Conservation (phyloP, 768 basidiomycete species). For the Leccinellum albellum region DNA sequence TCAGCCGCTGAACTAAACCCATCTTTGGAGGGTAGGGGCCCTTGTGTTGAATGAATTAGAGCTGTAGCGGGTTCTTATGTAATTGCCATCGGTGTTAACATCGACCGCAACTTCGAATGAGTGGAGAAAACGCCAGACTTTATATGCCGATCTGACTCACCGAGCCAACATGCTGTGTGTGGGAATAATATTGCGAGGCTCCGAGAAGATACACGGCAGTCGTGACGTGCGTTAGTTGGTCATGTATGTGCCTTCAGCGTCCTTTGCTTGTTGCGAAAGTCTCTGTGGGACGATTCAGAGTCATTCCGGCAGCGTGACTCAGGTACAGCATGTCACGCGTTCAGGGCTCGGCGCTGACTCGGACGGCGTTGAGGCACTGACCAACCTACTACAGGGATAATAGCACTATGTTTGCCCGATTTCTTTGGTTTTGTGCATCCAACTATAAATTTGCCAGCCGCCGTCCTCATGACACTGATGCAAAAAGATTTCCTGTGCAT, state of each 20-base stretch:
- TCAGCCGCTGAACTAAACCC: constrained; percentile 11
- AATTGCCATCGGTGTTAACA: constrained; percentile 17
- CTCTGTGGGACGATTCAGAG: background rate
- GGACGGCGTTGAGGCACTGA: too few relatives aligned
- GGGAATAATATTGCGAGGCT: constrained; percentile 17
- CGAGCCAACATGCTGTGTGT: constrained; percentile 28
- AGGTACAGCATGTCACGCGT: constrained; percentile 10
- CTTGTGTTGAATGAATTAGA: constrained; percentile 6
- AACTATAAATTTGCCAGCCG: background rate
- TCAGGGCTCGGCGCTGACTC: too few relatives aligned
- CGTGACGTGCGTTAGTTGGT: background rate
- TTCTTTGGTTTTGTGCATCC: background rate
- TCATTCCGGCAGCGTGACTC: background rate
- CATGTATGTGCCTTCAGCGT: background rate
- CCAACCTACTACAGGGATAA: background rate
- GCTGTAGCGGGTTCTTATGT: constrained; percentile 18
- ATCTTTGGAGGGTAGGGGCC: constrained; percentile 15
- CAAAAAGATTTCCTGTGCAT: constrained; percentile 3
- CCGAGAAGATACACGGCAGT: constrained; percentile 5
- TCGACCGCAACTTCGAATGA: constrained; percentile 17
- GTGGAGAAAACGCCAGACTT: constrained; percentile 24
- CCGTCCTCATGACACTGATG: background rate
- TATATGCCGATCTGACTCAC: constrained; percentile 28
- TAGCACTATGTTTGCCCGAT: background rate
- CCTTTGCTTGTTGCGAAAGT: background rate